Evolutionary conservation across 2,329 filamentous ascomycete species (phyloP).

Genomic region (Colletotrichum eremochloae): DNA sequence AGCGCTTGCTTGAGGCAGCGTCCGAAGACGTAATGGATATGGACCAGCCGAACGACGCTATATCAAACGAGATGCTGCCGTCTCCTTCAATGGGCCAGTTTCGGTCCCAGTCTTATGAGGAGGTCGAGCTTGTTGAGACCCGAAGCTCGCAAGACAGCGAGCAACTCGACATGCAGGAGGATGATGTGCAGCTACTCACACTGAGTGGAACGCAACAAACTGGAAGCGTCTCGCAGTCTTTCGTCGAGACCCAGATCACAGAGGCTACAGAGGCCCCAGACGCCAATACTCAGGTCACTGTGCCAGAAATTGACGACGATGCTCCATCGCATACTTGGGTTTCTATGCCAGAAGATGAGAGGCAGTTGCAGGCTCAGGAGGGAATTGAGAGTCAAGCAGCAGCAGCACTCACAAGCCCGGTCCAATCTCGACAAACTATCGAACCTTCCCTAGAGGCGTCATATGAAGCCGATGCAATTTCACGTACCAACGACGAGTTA

Average conservation of each 20-base stretch:
- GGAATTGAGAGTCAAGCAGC: conserved; percentile 10
- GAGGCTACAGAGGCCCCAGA: conserved; percentile 28
- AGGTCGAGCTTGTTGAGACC: not conserved
- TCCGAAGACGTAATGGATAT: conserved; percentile 32
- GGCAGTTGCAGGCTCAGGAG: not conserved
- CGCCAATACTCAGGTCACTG: conserved; percentile 16
- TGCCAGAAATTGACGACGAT: not conserved
- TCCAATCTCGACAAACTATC: not conserved
- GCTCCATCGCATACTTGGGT: not conserved
- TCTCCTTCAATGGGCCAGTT: conserved; percentile 15
- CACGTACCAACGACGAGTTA: conserved; percentile 31
- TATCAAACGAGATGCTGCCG: not conserved
- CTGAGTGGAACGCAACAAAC: conserved; percentile 30
- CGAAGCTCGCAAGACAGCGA: conserved; percentile 6
- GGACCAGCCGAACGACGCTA: conserved; percentile 15
- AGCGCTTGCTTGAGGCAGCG: not conserved
- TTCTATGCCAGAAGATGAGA: not conserved
- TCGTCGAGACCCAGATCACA: conserved; percentile 31
- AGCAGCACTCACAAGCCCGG: not conserved
- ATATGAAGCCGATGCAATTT: conserved; percentile 16
- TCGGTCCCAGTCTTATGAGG: conserved; percentile 20
- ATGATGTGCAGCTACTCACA: conserved; percentile 14
- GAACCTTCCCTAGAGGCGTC: not conserved
- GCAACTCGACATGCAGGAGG: conserved; percentile 7
- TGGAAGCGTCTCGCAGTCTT: conserved; percentile 11